Percentiles rank a stretch among this genome's conserved stretches.
These are phyloP conservation scores for Scutellaria galericulata DNA, from an alignment of 257 asterid genomes.

Conservation along the genomic window DNA sequence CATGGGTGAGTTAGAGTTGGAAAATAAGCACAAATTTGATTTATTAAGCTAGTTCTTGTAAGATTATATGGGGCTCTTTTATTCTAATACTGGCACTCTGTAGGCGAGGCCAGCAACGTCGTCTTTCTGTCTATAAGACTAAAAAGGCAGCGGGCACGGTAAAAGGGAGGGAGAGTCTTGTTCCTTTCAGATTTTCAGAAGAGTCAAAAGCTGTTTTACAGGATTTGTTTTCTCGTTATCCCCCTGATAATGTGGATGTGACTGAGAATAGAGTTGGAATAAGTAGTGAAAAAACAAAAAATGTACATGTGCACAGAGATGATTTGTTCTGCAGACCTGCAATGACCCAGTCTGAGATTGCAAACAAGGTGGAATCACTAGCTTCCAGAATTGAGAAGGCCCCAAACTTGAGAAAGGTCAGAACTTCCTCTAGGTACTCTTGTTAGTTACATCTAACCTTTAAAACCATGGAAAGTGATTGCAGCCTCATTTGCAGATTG, in stretches of 20 bases:
- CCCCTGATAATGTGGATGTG: constrained; percentile 70
- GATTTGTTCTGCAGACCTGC: constrained; percentile 69
- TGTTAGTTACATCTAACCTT: background rate
- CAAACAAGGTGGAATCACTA: constrained; percentile 54
- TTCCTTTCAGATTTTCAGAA: constrained; percentile 65
- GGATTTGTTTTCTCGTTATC: constrained; percentile 71
- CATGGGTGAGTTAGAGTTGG: constrained; percentile 58
- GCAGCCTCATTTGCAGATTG: constrained; percentile 55
- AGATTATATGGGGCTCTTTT: constrained; percentile 11
- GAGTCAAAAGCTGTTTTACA: constrained; percentile 62
- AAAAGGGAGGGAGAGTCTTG: constrained; percentile 47
- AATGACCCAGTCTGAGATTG: constrained; percentile 57
- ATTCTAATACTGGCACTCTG: constrained; percentile 35
- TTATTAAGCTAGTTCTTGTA: background rate
- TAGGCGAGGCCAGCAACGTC: constrained; percentile 68
- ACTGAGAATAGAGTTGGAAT: constrained; percentile 46
- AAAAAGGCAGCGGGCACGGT: constrained; percentile 35
- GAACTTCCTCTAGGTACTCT: constrained; percentile 3
- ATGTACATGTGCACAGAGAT: constrained; percentile 42
- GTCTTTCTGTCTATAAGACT: constrained; percentile 60
- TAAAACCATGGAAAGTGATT: constrained; percentile 26
- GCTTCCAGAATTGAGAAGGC: constrained; percentile 56
- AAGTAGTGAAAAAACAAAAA: constrained; percentile 38
- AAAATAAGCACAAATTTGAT: background rate
- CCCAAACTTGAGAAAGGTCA: constrained; percentile 69